Percentiles rank a stretch among this genome's conserved stretches.
phyloP scores from a whole-genome alignment of 805 yeast species.

The Ogataea nitratoaversa region DNA sequence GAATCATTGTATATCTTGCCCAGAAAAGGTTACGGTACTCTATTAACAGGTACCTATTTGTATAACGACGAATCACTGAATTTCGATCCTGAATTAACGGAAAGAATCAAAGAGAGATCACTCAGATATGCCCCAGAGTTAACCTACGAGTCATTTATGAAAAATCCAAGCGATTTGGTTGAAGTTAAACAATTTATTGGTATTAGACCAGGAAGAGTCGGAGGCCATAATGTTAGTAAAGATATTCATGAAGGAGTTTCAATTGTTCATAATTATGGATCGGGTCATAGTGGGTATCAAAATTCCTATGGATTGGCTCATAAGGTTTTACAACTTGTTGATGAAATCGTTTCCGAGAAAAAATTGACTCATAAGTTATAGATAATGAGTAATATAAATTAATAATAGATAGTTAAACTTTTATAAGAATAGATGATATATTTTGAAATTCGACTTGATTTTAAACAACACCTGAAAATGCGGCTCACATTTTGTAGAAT shows the following conservation, averaged over 20 bases:
- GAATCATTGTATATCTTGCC: constrained; percentile 59
- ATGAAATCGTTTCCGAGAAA: constrained; percentile 12
- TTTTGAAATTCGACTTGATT: too few species aligned
- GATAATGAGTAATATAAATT: too few species aligned
- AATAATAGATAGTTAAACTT: too few species aligned
- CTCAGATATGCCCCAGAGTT: constrained; percentile 50
- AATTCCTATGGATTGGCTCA: constrained; percentile 26
- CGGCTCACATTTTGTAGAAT: too few species aligned
- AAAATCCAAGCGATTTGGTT: constrained; percentile 40
- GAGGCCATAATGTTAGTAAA: constrained; percentile 47
- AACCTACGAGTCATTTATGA: constrained; percentile 17
- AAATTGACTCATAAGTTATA: constrained; percentile 4
- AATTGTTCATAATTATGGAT: constrained; percentile 64
- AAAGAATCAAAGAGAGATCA: constrained; percentile 40
- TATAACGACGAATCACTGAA: constrained; percentile 20
- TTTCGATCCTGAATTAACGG: constrained; percentile 45
- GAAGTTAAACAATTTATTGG: constrained; percentile 60
- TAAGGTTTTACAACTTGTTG: constrained; percentile 18
- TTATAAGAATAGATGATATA: too few species aligned
- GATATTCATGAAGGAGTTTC: constrained; percentile 23
- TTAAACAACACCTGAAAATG: too few species aligned
- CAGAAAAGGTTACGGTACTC: constrained; percentile 62
- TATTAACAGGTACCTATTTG: constrained; percentile 50
- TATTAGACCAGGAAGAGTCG: constrained; percentile 62
- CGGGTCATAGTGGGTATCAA: constrained; percentile 77